Evolutionary conservation across 2,329 filamentous ascomycete genomes (phyloP).

Genomic region (Conoideocrella luteorostrata): DNA sequence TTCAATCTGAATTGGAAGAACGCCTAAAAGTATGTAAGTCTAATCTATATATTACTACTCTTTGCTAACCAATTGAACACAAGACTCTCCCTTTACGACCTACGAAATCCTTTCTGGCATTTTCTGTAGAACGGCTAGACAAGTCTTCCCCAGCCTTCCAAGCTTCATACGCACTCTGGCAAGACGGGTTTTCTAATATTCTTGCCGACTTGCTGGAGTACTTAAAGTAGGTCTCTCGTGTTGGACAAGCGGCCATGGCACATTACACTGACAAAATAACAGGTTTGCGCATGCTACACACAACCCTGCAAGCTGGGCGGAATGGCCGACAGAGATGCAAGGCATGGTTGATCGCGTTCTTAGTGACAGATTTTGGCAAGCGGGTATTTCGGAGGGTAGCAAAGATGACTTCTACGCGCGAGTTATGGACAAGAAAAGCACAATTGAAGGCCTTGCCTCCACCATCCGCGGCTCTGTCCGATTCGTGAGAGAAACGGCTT

Average conservation of each 20-base stretch:
- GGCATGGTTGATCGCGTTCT: constrained; percentile 74
- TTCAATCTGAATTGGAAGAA: constrained; percentile 74
- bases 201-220: constrained; percentile 83
- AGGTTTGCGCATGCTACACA: constrained; percentile 89
- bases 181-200: constrained; percentile 71
- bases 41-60: background rate
- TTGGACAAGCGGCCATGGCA: background rate
- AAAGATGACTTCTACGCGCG: constrained; percentile 95
- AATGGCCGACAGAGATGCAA: constrained; percentile 68
- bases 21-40: constrained; percentile 54
- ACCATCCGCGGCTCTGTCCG: constrained; percentile 84
- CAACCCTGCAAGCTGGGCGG: constrained; percentile 76
- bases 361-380: constrained; percentile 96
- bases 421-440: constrained; percentile 81
- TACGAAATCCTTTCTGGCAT: constrained; percentile 87
- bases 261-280: background rate
- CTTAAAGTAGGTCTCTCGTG: constrained; percentile 50
- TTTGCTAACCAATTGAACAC: constrained; percentile 9
- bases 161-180: constrained; percentile 76
- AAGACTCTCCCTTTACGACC: constrained; percentile 71
- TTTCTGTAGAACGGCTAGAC: constrained; percentile 83
- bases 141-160: constrained; percentile 67
- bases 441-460: constrained; percentile 88
- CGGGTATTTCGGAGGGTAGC: constrained; percentile 90
- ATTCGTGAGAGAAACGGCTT: constrained; percentile 86